Percentiles rank a stretch among this genome's conserved stretches.
Conservation (phyloP, 208 protist species). For the Crithidia expoeki region DNA sequence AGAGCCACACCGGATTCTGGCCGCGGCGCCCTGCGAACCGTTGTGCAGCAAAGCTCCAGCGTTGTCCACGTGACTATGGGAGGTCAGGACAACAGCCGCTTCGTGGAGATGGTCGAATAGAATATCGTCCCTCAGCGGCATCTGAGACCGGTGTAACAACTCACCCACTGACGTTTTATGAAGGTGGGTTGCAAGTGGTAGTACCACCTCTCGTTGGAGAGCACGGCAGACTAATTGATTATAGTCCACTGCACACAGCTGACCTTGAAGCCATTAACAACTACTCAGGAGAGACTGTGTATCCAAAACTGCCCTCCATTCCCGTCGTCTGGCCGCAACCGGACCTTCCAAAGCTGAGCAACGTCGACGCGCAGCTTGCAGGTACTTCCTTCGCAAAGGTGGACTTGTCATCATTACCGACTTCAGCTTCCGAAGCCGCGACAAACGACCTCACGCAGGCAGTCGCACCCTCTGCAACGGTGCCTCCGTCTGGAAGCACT, state of each 20-base stretch:
- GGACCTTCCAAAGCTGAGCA: not conserved
- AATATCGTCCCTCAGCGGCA: no score
- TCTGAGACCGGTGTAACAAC: no score
- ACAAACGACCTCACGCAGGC: not conserved
- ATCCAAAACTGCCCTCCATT: constrained; percentile 6
- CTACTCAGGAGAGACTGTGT: not conserved
- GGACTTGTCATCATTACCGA: no score
- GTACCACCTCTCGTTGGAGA: constrained; percentile 1
- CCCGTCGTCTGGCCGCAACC: constrained; percentile 14
- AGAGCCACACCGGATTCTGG: not conserved
- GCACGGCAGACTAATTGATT: not conserved
- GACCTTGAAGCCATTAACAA: not conserved
- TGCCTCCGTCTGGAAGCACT: no score
- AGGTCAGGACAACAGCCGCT: not conserved
- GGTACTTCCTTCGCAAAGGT: not conserved
- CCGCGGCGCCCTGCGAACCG: not conserved
- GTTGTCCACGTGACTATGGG: not conserved
- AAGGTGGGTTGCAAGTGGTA: not conserved
- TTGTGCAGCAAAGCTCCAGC: not conserved
- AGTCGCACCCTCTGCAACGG: not conserved
- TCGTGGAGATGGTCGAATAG: no score
- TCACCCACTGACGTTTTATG: constrained; percentile 7
- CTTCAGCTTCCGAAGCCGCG: no score
- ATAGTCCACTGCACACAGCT: not conserved
- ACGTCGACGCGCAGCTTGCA: not conserved